Percentiles rank a stretch among this genome's conserved stretches.
Conservation (phyloP, 2,329 filamentous ascomycete genomes). For the Exophiala spinifera region DNA sequence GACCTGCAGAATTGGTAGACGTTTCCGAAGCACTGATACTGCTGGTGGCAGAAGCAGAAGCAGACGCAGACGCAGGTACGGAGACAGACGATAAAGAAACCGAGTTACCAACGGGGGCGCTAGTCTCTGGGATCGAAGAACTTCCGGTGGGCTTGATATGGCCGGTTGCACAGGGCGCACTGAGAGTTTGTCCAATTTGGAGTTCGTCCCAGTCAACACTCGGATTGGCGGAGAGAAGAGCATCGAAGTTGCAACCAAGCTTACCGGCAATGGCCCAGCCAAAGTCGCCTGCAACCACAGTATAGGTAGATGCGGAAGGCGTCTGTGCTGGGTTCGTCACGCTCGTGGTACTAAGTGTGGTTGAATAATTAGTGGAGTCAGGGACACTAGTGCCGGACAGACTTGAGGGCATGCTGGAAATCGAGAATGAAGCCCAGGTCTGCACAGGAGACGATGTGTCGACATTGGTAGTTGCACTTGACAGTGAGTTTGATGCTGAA, state of each 20-base stretch:
- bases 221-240: conserved; percentile 20
- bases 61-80: background rate
- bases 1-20: background rate
- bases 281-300: conserved; percentile 20
- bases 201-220: conserved; percentile 22
- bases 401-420: background rate
- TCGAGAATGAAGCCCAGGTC: too few relatives aligned
- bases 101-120: background rate
- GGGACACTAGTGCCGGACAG: background rate
- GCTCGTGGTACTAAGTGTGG: background rate
- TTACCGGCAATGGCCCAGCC: conserved; percentile 17
- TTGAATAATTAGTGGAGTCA: background rate
- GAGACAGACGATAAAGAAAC: background rate
- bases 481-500: conserved; percentile 1
- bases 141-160: background rate
- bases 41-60: background rate
- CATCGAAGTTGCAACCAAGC: conserved; percentile 20
- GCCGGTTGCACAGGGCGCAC: conserved; percentile 8
- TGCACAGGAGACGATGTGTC: too few relatives aligned
- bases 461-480: background rate
- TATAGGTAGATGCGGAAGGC: conserved; percentile 8
- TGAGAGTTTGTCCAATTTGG: conserved; percentile 20
- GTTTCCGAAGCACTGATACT: background rate
- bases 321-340: conserved; percentile 5
- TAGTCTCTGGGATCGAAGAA: background rate